Evolutionary conservation across 202 grass and related monocot genomes (phyloP).

Genomic region (Bolboschoenoplectus hybrid): DNA sequence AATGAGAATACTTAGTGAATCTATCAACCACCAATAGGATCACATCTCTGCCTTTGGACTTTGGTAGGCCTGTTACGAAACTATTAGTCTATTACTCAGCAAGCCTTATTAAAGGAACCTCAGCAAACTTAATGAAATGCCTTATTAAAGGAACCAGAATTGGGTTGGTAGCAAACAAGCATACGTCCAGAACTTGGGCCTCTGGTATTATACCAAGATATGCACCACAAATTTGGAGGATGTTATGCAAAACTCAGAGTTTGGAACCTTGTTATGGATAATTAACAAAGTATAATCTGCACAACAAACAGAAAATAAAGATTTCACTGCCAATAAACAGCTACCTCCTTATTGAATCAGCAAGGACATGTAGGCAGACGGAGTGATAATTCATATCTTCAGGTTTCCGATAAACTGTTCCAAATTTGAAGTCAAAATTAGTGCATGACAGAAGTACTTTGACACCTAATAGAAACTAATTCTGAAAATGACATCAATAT

Average conservation of each 20-base stretch:
- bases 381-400: conserved; percentile 97
- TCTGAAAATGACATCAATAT: conserved; percentile 3
- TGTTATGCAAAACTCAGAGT: background rate
- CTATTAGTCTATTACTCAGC: background rate
- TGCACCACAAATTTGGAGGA: background rate
- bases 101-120: background rate
- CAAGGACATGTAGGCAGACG: conserved; percentile 87
- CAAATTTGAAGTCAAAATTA: conserved; percentile 22
- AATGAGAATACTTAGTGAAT: too few relatives aligned
- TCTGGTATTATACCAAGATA: background rate
- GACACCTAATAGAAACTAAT: conserved; percentile 4
- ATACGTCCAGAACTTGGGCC: background rate
- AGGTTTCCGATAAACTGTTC: conserved; percentile 81
- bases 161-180: background rate
- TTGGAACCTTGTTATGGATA: background rate
- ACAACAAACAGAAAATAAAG: conserved; percentile 6
- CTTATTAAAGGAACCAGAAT: background rate
- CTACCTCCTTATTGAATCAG: conserved; percentile 94
- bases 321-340: background rate
- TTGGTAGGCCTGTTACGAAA: too few relatives aligned
- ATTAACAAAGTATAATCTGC: background rate
- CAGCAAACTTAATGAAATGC: background rate
- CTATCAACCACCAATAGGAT: too few relatives aligned
- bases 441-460: background rate
- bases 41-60: too few relatives aligned